Percentiles rank a stretch among this genome's conserved stretches.
phyloP scores from a whole-genome alignment of 2,329 filamentous ascomycete species.

The Lecanosticta acicola region DNA sequence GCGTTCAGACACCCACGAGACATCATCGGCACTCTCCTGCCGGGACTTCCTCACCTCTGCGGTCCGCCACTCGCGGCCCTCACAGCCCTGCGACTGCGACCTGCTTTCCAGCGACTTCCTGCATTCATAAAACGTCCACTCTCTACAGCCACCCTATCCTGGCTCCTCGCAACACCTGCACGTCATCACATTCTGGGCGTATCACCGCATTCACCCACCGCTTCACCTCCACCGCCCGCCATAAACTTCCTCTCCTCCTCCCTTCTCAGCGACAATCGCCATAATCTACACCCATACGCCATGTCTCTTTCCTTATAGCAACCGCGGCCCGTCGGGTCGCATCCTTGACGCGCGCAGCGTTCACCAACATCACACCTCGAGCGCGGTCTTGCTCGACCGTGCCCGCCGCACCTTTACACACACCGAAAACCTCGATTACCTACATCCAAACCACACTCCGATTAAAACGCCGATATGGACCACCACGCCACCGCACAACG shows the following conservation, averaged over 20 bases:
- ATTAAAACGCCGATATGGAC: constrained; percentile 12
- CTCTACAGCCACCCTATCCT: background rate
- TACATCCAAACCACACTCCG: constrained; percentile 1
- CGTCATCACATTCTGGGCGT: background rate
- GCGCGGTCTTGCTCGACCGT: background rate
- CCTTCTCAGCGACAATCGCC: background rate
- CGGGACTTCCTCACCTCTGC: background rate
- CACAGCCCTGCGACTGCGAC: constrained; percentile 2
- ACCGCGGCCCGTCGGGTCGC: constrained; percentile 9
- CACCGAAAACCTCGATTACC: background rate
- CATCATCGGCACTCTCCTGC: background rate
- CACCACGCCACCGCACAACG: constrained; percentile 10
- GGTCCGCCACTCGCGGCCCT: background rate
- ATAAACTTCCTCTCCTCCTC: too few relatives aligned
- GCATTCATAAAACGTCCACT: background rate
- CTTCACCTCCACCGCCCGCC: background rate
- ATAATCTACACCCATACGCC: background rate
- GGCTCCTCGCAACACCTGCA: background rate
- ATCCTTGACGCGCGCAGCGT: constrained; percentile 4
- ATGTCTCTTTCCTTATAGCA: constrained; percentile 8
- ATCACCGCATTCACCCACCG: background rate
- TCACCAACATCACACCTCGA: background rate
- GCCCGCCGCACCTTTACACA: background rate
- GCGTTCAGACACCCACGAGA: too few relatives aligned
- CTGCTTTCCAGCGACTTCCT: background rate